Evolutionary conservation across 1,284 basidiomycete genomes (phyloP), one percentile per base, ranked within the genome.

Genomic region (Earliella scabrosa): DNA sequence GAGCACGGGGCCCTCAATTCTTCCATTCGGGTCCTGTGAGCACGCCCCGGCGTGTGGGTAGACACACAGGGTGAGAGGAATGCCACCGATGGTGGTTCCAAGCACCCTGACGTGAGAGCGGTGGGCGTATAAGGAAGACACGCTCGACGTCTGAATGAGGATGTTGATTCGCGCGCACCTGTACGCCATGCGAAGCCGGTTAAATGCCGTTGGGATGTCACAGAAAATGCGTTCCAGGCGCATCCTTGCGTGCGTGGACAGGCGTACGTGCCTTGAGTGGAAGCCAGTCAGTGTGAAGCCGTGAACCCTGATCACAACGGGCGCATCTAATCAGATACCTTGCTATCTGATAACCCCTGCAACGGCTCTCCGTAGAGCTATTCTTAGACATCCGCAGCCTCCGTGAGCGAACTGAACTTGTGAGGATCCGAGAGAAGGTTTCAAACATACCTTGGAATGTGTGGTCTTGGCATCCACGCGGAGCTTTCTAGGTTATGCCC

Each of bases 241-340:
- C 16, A 20, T n/a, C 36, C n/a, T 38, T 7, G 16, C 18, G 9
- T 18, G 14, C 18, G 14, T 3, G 36, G 16, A 20, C 8, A 18
- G 3, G 36, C 8, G 14, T 16, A 18, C 36, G 16, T 38, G 14
- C 16, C 14, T 38, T 38, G 43, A 29, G 43, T 8, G 18, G 16
- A 20, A 20, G 18, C 14, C 14, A 4, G 8, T 20, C 14, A 38
- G 6, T 31, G 29, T 31, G 7, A 13, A 31, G 6, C 29, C 7
- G 6, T 6, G 7, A n/a, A 21, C 16, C 26, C n/a, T 23, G 23
- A 21, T 18, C 26, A 29, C 26, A 29, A 26, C 32, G 26, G n/a
- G 44, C 3, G 44, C 41, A 57, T 52, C 56, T 57, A 45, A 56
- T 56, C 55, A 56, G 55, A 56, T 56, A 52, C 8, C 34, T 13